Evolutionary conservation across 1,284 basidiomycete genomes (phyloP), one percentile per base, ranked within the genome.

Genomic region (Chalciporus sp.): DNA sequence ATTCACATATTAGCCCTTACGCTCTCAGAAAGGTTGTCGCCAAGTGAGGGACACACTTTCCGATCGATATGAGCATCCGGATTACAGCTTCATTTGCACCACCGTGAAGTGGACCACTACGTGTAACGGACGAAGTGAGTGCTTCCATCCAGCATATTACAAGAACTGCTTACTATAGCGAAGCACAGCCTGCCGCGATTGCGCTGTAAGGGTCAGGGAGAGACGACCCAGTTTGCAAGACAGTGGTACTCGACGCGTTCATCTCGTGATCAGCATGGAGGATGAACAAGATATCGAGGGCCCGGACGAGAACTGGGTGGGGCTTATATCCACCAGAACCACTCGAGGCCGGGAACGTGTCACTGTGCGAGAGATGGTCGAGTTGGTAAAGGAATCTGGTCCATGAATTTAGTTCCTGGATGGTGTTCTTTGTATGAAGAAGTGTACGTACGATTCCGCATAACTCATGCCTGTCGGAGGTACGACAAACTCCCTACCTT

Each of bases 61-160:
- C 92, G 58, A 95, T 93, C 1, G 88, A 86, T 43, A 92, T 81
- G 44, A 95, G 76, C 93, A 95, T 94, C 16, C 92, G 83, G 66
- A 95, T 93, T 56, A 94, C 92, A 11, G 91, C 91, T 71, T 93
- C 91, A 61, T 93, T 93, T 5, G 91, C 92, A 55, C 90, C 90
- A 60, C 90, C 89, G 66, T 93, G 90, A 23, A 93, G 72, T 7
- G 92, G 92, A 7, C 93, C 93, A 64, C 88, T 90, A 65, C 41
- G 47, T 64, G 16, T 19, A 49, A 44, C 5, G 3, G 19, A 37
- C 48, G 40, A 14, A 44, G 43, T 17, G 41, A 47, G 45, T 29
- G 50, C 43, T 31, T 10, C 4, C 4, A 10, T 33, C 40, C 29
- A 3, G n/a, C 26, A 37, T 19, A 27, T 10, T 46, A 23, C 11